Base-by-base conservation (phyloP, 2,329 filamentous ascomycete genomes). In the Hysterium pulicare region DNA sequence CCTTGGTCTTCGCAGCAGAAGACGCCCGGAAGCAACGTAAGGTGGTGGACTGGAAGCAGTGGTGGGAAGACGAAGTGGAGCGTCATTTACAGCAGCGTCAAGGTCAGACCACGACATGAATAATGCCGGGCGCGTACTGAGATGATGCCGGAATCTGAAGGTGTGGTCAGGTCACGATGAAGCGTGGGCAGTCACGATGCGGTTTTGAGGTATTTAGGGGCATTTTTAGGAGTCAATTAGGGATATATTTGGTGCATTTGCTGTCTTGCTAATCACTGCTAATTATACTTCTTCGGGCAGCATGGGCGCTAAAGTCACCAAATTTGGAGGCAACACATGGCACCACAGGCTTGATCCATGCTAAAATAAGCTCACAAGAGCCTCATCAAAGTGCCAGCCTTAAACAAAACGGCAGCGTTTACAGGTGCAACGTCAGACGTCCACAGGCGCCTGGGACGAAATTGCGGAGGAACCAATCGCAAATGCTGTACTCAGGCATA, bases 1-100 rank as follows among this genome's bases (percentile, higher is more conserved):
- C 87, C 2, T 79, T 93, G 68, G 91, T 96, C 0, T 98, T 96
- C 72, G 90, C 89, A 19, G 93, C 91, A 0, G 93, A 97, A 68
- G 86, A 95, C 56, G 89, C 91, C 4, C 79, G 91, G 57, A 74
- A 72, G 38, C 75, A 77, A 38, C 81, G 78, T 58, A 82, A 77
- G 60, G 83, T 93, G 6, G 69, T 97, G 3, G 76, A 85, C 52
- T 96, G 87, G 83, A 69, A 70, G 33, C 67, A 76, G 35, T 95
- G 89, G 87, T 95, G 89, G 89, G 67, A 69, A 23, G 61, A 67
- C 45, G 73, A 81, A 49, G 72, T 84, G 21, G 70, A 69, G 67
- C 17, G 68, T 70, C 40, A 72, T 37, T 34, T 33, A 22, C 37
- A 31, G 13, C 37, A 39, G 42, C 42, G 42, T 38, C 33, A 45